Percentiles rank a stretch among this genome's conserved stretches.
phyloP scores from a whole-genome alignment of 2,329 filamentous ascomycete genomes.

The Blastomyces gilchristii region DNA sequence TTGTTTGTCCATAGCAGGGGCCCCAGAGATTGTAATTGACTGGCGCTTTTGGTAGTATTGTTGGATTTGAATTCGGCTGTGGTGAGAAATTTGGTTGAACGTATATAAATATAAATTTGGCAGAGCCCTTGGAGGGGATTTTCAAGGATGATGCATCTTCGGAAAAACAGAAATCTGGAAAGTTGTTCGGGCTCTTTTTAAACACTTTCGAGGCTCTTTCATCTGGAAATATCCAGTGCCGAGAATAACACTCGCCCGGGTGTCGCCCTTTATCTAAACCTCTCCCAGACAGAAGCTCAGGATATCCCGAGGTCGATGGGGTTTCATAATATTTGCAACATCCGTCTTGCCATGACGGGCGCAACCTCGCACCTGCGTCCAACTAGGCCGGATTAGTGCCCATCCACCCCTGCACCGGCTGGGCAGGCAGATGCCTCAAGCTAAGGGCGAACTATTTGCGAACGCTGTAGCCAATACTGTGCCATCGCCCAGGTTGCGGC shows the following conservation, averaged over 20 bases:
- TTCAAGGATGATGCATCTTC: background rate
- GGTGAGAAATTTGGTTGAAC: background rate
- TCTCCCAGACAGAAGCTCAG: background rate
- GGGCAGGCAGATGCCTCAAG: background rate
- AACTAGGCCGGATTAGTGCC: no score
- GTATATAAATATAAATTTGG: background rate
- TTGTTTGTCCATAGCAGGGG: background rate
- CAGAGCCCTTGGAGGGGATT: background rate
- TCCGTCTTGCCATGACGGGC: no score
- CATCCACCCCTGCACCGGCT: background rate
- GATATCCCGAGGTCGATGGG: background rate
- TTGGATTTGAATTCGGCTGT: background rate
- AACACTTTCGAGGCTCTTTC: background rate
- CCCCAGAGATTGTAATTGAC: background rate
- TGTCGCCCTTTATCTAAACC: background rate
- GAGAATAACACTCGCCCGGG: background rate
- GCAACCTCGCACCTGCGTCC: no score
- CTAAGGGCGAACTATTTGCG: background rate
- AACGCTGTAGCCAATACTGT: background rate
- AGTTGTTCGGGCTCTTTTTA: background rate
- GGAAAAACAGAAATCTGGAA: background rate
- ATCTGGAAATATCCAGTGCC: background rate
- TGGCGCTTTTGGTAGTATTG: background rate
- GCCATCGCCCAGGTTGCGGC: background rate
- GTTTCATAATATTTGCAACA: no score